Base-by-base conservation (phyloP, 164 flowering plant genomes). In the Stephania japonica region DNA sequence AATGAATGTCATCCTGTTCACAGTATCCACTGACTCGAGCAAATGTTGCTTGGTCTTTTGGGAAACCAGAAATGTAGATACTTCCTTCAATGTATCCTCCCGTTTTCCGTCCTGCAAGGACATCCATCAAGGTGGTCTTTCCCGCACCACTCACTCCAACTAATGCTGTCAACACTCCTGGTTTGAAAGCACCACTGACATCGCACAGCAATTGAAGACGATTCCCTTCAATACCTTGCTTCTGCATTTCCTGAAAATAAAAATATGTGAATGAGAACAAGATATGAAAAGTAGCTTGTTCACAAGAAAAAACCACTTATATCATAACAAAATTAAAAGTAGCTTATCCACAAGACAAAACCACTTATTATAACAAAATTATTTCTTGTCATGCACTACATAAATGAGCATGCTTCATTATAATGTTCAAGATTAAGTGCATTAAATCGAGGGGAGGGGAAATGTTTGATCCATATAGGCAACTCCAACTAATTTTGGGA, bases 21-120 rank as follows among this genome's bases (percentile, higher is more conserved):
- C 70, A 67, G 44, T 67, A 67, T 38, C 69, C 42, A 67, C 85
- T 84, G 25, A 88, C 82, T 19, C 91, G 84, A 43, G 72, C 72
- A 69, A 69, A 69, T 11, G 72, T 69, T 42, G 25, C 62, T 69
- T 69, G 72, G 13, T 69, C 49, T 49, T 69, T 69, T 23, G 72
- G 72, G 72, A 21, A 69, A 16, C 72, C 72, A 47, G 72, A 7
- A 14, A 69, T 69, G 42, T 19, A 47, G 16, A 69, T 49, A 44
- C 42, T 42, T 69, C 72, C 72, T 44, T 69, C 61, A 24, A 69
- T 43, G 42, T 67, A 67, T 2, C 61, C 62, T 19, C 72, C 72
- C 11, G 72, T 69, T 41, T 69, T 69, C 18, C 72, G 23, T 13
- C 72, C 72, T 19, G 72, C 72, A 5, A 69, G 62, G 7, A 69